phyloP scores from a whole-genome alignment of 371 early-diverging fungal genomes.

The Mortierella polycephala region DNA sequence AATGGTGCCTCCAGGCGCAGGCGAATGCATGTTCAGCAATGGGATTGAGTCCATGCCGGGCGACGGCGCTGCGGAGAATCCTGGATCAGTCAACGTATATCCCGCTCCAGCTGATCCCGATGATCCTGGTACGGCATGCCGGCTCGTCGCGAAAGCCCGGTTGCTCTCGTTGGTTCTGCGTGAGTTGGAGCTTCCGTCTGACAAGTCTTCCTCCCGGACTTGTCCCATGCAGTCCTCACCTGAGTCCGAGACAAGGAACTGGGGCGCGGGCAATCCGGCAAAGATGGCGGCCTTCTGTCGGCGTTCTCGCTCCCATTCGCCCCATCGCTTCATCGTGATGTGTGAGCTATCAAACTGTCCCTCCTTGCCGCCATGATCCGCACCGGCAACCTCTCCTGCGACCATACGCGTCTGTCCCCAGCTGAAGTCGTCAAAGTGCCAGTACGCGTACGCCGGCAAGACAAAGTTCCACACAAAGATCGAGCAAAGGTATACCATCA shows the following conservation, averaged over 20 bases:
- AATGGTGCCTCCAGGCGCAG: slow-evolving; percentile 48
- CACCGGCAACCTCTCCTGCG: slow-evolving; percentile 66
- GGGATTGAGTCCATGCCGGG: slow-evolving; percentile 39
- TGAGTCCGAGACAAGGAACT: slow-evolving; percentile 46
- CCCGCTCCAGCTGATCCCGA: slow-evolving; percentile 20
- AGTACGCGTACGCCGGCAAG: slow-evolving; percentile 97
- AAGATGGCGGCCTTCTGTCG: slow-evolving; percentile 44
- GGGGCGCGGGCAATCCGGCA: slow-evolving; percentile 38
- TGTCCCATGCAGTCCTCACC: slow-evolving; percentile 41
- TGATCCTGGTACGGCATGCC: slow-evolving; percentile 23
- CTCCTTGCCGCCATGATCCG: slow-evolving; percentile 65
- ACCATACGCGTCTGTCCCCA: slow-evolving; percentile 99
- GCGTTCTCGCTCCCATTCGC: slow-evolving; percentile 67
- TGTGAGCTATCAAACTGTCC: slow-evolving; percentile 73
- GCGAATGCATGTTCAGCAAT: slow-evolving; percentile 46
- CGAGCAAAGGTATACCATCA: slow-evolving; percentile 93
- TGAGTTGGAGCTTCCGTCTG: slow-evolving; percentile 46
- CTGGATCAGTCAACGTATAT: slow-evolving; percentile 38
- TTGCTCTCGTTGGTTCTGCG: slow-evolving; percentile 39
- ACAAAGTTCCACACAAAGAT: slow-evolving; percentile 99
- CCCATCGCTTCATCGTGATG: slow-evolving; percentile 77
- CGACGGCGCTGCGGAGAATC: slow-evolving; percentile 12
- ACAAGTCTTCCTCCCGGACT: slow-evolving; percentile 41
- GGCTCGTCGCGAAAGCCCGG: slow-evolving; percentile 17
- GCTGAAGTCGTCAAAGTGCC: slow-evolving; percentile 99